These are phyloP conservation scores for Schrenkiella parvula DNA, from an alignment of 345 rosid genomes.

Conservation along the genomic window DNA sequence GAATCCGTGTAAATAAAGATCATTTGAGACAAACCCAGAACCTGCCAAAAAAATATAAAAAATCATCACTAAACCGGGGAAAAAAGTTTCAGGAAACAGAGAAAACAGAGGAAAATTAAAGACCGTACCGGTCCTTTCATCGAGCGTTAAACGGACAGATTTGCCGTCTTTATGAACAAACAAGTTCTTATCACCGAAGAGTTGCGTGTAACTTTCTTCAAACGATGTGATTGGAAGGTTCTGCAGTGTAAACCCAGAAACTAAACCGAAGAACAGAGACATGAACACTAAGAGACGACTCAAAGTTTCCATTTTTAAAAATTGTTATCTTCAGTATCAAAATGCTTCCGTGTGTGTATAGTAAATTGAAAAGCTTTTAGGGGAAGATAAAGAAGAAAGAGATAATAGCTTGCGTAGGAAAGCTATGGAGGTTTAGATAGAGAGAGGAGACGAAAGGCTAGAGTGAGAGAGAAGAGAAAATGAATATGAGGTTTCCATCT, in stretches of 20 bases:
- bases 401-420: conserved; percentile 24
- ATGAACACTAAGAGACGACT: conserved; percentile 33
- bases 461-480: conserved; percentile 10
- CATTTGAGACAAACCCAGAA: conserved; percentile 96
- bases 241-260: conserved; percentile 46
- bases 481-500: conserved; percentile 41
- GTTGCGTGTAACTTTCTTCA: conserved; percentile 87
- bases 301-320: conserved; percentile 33
- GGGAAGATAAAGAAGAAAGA: conserved; percentile 18
- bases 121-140: conserved; percentile 81
- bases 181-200: conserved; percentile 85
- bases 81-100: background rate
- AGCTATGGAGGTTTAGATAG: conserved; percentile 24
- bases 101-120: background rate
- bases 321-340: background rate
- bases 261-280: conserved; percentile 42
- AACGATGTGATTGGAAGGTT: conserved; percentile 58
- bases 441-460: conserved; percentile 26
- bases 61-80: background rate
- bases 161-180: conserved; percentile 73
- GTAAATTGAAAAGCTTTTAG: background rate
- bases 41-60: conserved; percentile 43
- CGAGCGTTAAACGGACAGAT: conserved; percentile 72
- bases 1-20: conserved; percentile 85
- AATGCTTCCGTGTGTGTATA: background rate